Base-by-base conservation (phyloP, 306 rosid genomes). In the Crataegus laevigata region DNA sequence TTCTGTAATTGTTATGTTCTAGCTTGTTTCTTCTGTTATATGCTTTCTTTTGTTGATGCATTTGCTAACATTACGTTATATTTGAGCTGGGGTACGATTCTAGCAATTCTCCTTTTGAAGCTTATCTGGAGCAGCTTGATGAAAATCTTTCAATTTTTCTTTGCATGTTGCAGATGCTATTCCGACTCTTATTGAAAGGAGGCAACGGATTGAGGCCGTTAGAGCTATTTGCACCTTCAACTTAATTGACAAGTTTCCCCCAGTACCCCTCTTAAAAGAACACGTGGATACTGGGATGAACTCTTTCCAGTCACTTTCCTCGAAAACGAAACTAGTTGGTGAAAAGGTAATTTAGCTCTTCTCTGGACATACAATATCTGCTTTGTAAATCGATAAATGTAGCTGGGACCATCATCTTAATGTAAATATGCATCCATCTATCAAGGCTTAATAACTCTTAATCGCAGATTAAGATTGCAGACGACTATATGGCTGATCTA, bases 221-320 rank as follows among this genome's bases (percentile, higher is more conserved):
- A 83, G 85, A 80, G 84, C 84, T 71, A 69, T 85, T 54, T 89
- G 82, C 69, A 82, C 89, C 57, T 86, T 82, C 68, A 76, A 85
- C 68, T 79, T 89, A 85, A 68, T 74, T 30, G 79, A 75, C 80
- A 68, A 80, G 74, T 78, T 88, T 76, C 38, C 75, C 42, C 90
- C 92, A 4, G 78, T 43, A 62, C 82, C 22, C 59, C 83, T 86
- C 60, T 78, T 89, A 64, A 75, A 57, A 15, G 68, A 74, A 40
- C 25, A 82, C 34, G 29, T 86, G 68, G 54, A 24, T 45, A 65
- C 72, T 59, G 79, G 25, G 3, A 57, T 60, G 70, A 43, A 22
- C 12, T 28, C n/a, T 40, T 42, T 2, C 54, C 54, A 5, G 54
- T 47, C 54, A 17, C 51, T 29, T 65, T 42, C 19, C 30, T 18